Evolutionary conservation across 2,329 filamentous ascomycete genomes (phyloP).

Genomic region (Pseudocercospora cruenta): DNA sequence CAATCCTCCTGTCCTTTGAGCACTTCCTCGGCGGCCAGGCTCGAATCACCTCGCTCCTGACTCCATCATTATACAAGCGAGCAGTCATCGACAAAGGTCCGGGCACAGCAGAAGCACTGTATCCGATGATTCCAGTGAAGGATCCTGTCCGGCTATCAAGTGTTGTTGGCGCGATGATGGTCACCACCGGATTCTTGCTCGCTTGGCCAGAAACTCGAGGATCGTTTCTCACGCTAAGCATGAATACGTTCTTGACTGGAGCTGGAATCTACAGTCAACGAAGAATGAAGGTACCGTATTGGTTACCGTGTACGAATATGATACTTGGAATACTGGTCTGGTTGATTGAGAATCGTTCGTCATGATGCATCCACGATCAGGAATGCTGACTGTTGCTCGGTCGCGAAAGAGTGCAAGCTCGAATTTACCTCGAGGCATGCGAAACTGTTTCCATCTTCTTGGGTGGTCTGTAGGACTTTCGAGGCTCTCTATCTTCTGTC

Average conservation of each 20-base stretch:
- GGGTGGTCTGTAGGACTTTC: no score
- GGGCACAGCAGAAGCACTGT: slow-evolving; percentile 15
- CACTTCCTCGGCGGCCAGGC: slow-evolving; percentile 20
- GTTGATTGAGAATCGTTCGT: slow-evolving; percentile 40
- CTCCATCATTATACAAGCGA: slow-evolving; percentile 14
- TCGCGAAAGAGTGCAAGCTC: no score
- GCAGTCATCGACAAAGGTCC: slow-evolving; percentile 12
- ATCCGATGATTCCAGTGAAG: slow-evolving; percentile 16
- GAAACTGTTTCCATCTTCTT: no score
- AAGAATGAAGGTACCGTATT: slow-evolving; percentile 16
- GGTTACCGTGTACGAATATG: slow-evolving; percentile 17
- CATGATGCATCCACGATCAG: not conserved
- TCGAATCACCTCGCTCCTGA: slow-evolving; percentile 15
- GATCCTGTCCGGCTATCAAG: slow-evolving; percentile 13
- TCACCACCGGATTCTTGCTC: slow-evolving; percentile 14
- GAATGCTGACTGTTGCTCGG: not conserved
- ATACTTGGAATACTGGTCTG: slow-evolving; percentile 12
- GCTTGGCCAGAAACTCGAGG: slow-evolving; percentile 18
- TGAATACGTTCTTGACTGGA: slow-evolving; percentile 21
- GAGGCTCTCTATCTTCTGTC: no score
- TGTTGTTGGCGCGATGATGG: slow-evolving; percentile 13
- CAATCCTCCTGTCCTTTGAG: slow-evolving; percentile 15
- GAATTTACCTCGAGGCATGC: no score
- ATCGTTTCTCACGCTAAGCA: slow-evolving; percentile 5
- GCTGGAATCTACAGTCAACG: slow-evolving; percentile 18